Evolutionary conservation across 352 stramenopile species (phyloP).

Genomic region (Phytophthora capsici): DNA sequence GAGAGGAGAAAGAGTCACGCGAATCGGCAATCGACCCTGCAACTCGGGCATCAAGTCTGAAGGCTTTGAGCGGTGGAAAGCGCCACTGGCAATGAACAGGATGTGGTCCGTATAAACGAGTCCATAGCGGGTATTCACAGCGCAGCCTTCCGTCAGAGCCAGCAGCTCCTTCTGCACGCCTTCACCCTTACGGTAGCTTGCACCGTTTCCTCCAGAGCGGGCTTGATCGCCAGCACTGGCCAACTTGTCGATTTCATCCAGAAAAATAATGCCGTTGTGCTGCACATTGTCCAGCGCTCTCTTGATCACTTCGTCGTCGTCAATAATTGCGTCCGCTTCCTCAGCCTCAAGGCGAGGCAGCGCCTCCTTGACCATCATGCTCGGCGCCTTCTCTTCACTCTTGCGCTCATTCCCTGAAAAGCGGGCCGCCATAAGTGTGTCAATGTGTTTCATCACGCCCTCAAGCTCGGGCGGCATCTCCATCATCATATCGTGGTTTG

Average conservation of each 20-base stretch:
- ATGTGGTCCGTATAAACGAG: constrained; percentile 99
- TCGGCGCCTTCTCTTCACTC: constrained; percentile 49
- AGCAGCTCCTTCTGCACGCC: constrained; percentile 99
- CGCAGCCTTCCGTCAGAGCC: constrained; percentile 98
- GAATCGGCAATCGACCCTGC: constrained; percentile 98
- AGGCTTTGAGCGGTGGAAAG: constrained; percentile 97
- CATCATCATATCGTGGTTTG: constrained; percentile 75
- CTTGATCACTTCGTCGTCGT: constrained; percentile 82
- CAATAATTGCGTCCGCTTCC: constrained; percentile 74
- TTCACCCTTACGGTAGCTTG: constrained; percentile 92
- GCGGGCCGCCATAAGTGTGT: constrained; percentile 66
- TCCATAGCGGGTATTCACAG: constrained; percentile 92
- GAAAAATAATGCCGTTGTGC: constrained; percentile 99
- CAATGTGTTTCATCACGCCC: constrained; percentile 83
- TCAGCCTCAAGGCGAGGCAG: constrained; percentile 76
- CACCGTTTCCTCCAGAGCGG: constrained; percentile 72
- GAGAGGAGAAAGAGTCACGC: constrained; percentile 96
- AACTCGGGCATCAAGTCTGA: constrained; percentile 98
- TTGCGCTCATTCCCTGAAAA: constrained; percentile 25
- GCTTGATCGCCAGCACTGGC: constrained; percentile 87
- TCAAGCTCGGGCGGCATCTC: constrained; percentile 84
- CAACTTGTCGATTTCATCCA: constrained; percentile 99
- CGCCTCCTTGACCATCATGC: constrained; percentile 77
- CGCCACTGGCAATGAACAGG: constrained; percentile 96
- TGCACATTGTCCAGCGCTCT: constrained; percentile 91